A percentile compares a stretch with the other conserved stretches of the same genome.
Conservation (phyloP, 208 protist genomes). For the Leishmania braziliensis region DNA sequence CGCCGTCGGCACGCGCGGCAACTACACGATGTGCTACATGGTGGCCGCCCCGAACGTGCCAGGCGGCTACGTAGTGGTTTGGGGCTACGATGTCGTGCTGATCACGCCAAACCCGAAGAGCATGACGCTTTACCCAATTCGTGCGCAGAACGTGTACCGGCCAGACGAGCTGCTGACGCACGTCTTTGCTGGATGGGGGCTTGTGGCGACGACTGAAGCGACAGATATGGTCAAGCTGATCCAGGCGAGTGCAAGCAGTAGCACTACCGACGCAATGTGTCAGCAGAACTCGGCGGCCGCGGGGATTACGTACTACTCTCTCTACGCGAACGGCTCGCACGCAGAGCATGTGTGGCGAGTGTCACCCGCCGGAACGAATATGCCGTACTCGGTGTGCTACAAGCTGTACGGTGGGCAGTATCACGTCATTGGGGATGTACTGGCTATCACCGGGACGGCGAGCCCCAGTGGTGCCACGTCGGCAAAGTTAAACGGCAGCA, state of each 20-base stretch:
- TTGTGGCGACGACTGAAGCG: conserved; percentile 42
- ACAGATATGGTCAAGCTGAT: conserved; percentile 68
- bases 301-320: conserved; percentile 35
- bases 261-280: conserved; percentile 33
- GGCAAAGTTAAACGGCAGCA: conserved; percentile 26
- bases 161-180: conserved; percentile 56
- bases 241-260: conserved; percentile 16
- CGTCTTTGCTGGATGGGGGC: conserved; percentile 81
- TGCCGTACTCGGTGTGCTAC: conserved; percentile 82
- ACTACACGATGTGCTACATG: conserved; percentile 78
- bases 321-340: conserved; percentile 78
- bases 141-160: conserved; percentile 6
- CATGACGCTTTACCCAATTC: conserved; percentile 41
- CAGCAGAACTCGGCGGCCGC: conserved; percentile 19
- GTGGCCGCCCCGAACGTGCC: conserved; percentile 26
- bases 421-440: conserved; percentile 49
- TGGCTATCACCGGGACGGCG: conserved; percentile 37
- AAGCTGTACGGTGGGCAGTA: conserved; percentile 86
- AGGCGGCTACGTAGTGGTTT: conserved; percentile 51
- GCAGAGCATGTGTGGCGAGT: conserved; percentile 55
- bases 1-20: conserved; percentile 62
- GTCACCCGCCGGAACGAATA: conserved; percentile 13
- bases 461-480: conserved; percentile 56
- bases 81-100: conserved; percentile 71
- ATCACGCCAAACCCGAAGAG: conserved; percentile 61